Base-by-base conservation (phyloP, 2,329 filamentous ascomycete species). In the Cytospora piceae region DNA sequence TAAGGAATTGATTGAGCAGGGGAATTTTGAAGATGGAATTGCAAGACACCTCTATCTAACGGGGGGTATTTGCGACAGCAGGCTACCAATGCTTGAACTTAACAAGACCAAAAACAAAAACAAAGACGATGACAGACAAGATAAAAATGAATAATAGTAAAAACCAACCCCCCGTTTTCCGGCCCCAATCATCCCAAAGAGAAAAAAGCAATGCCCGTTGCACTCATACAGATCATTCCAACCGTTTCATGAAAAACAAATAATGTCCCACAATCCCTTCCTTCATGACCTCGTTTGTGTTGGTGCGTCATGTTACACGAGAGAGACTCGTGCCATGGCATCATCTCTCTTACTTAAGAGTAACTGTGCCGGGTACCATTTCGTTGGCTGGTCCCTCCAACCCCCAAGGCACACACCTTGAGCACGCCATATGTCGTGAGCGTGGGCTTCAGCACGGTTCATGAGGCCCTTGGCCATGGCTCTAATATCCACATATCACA, bases 401-500 rank as follows among this genome's bases (percentile, higher is more conserved):
- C 46, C 46, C 42, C 46, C 52, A 17, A 66, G 15, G 53, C 17
- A 66, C 49, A 58, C 64, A 58, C 53, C 61, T 59, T 67, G 32
- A 63, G 64, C 67, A 68, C 67, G 67, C 52, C 67, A 68, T 67
- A 68, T 68, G 67, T 68, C 67, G 67, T 53, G 59, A 67, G 58
- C 46, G 49, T 64, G 39, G 51, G 31, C 46, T 46, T n/a, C 14
- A 53, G 53, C 31, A 57, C 37, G 55, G 56, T 55, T 64, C 46
- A 46, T 52, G 22, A n/a, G 31, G 52, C 53, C 42, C 46, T 14
- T 49, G 27, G 27, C 61, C 60, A 32, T 49, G 11, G 4, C 61
- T n/a, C 37, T 29, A 37, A 17, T 20, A 39, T 29, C 12, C 29
- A 55, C 39, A 37, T 17, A 37, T 34, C 31, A 39, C 46, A 27